Percentiles rank a stretch among this genome's conserved stretches.
Conservation (phyloP, 371 early-diverging fungal species). For the Capillidium rhysosporum region DNA sequence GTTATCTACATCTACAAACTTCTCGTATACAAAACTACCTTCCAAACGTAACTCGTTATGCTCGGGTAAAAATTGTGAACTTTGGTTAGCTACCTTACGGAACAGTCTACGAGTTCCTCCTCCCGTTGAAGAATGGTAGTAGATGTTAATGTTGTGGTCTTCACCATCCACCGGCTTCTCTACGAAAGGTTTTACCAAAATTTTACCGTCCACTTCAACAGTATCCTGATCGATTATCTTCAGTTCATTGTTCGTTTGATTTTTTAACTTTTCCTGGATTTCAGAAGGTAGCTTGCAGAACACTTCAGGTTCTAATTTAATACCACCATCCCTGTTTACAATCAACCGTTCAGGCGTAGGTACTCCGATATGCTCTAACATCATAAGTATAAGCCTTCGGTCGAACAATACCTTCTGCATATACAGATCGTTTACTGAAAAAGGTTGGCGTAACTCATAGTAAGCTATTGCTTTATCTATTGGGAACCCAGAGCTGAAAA, state of each 20-base stretch:
- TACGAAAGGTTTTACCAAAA: constrained; percentile 82
- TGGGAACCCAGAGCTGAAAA: constrained; percentile 91
- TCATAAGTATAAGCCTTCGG: constrained; percentile 64
- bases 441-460: constrained; percentile 59
- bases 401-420: constrained; percentile 88
- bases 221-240: constrained; percentile 46
- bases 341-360: constrained; percentile 72
- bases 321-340: constrained; percentile 51
- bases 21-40: constrained; percentile 88
- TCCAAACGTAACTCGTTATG: constrained; percentile 39
- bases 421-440: constrained; percentile 76
- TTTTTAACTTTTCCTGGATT: constrained; percentile 27
- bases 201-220: constrained; percentile 40
- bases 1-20: constrained; percentile 83
- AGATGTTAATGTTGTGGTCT: constrained; percentile 94
- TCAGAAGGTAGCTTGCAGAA: constrained; percentile 16
- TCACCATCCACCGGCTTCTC: constrained; percentile 96
- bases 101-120: constrained; percentile 89
- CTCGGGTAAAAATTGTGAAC: constrained; percentile 73
- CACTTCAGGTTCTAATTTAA: constrained; percentile 27
- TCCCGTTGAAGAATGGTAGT: constrained; percentile 64
- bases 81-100: constrained; percentile 92
- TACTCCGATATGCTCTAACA: constrained; percentile 68
- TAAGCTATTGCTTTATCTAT: constrained; percentile 86
- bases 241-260: constrained; percentile 14